Evolutionary conservation across 192 early-diverging fungal genomes (phyloP), one percentile per base, ranked within the genome.

Genomic region (Funneliformis geosporum): DNA sequence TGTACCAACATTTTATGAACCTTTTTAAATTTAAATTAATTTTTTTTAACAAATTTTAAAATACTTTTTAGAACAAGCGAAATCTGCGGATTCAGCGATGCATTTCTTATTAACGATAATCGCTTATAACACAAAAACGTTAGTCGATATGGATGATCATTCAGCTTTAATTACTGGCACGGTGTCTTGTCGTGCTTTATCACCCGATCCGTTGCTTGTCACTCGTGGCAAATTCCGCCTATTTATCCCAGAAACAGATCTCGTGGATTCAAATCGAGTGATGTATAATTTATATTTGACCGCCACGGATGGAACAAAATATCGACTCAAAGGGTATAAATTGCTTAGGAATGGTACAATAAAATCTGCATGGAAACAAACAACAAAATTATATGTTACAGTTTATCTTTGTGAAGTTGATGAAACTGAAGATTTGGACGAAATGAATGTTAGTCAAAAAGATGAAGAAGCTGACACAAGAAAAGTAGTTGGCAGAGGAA

Each of bases 171-270:
- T 87, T 62, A 69, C 77, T 18, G 86, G 86, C 27, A 87, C 84
- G 0, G 79, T 87, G 27, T 81, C 82, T 12, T 87, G 86, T 79
- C 80, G 86, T 38, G 86, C 86, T 14, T 8, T 87, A 10, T 87
- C 86, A 8, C 83, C 82, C 11, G 77, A 87, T 73, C 86, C 86
- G 62, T 80, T 87, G 76, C 80, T 85, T 67, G 79, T 87, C 10
- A 82, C 79, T 67, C 61, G n/a, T 16, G 86, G 86, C 10, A 79
- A 78, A 1, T 87, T 87, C 42, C 82, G 80, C 16, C 40, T 87
- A 27, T 83, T 79, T 39, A 74, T 82, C 6, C 50, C 60, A 5
- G 79, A 82, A 16, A 79, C 77, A 6, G 74, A 81, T 43, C 61
- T 69, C 23, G 85, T 83, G 8, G 85, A 86, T 40, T 79, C 80